Percentiles rank a stretch among this genome's conserved stretches.
These are phyloP conservation scores for Tylopilus sp. DNA, from an alignment of 768 basidiomycete species.

Conservation along the genomic window DNA sequence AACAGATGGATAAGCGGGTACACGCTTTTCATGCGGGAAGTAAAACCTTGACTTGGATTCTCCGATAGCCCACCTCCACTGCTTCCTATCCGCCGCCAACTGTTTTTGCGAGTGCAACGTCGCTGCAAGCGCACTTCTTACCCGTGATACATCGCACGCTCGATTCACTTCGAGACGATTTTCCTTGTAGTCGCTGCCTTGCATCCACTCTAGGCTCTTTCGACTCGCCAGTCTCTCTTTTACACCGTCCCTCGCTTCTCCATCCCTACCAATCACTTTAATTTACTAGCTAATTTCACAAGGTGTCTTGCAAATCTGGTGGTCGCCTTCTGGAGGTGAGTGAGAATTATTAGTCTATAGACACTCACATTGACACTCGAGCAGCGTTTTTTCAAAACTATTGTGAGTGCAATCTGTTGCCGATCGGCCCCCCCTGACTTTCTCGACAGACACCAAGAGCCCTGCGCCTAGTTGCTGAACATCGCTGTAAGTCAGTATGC, in stretches of 20 bases:
- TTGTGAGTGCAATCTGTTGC: conserved; percentile 12
- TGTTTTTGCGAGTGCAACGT: conserved; percentile 28
- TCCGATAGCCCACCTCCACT: conserved; percentile 20
- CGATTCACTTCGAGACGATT: conserved; percentile 54
- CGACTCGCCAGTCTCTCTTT: conserved; percentile 36
- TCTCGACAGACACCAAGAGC: neutral
- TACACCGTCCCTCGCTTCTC: conserved; percentile 31
- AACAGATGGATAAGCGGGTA: conserved; percentile 53
- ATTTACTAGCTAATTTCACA: conserved; percentile 19
- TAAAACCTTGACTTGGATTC: conserved; percentile 37
- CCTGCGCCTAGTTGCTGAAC: neutral
- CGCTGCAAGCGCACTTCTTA: conserved; percentile 22
- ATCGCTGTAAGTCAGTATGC: conserved; percentile 22
- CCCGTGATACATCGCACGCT: conserved; percentile 35
- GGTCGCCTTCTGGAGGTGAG: conserved; percentile 19
- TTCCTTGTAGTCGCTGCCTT: conserved; percentile 32
- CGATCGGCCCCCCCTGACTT: conserved; percentile 7
- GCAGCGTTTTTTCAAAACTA: conserved; percentile 10
- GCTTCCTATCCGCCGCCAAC: conserved; percentile 20
- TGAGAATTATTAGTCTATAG: neutral
- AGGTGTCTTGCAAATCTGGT: conserved; percentile 13
- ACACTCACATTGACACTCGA: conserved; percentile 2
- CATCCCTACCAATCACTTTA: conserved; percentile 16
- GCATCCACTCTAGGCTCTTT: conserved; percentile 25
- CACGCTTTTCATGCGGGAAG: conserved; percentile 47